Evolutionary conservation across 768 basidiomycete species (phyloP).

Genomic region (Lactarius indigo): DNA sequence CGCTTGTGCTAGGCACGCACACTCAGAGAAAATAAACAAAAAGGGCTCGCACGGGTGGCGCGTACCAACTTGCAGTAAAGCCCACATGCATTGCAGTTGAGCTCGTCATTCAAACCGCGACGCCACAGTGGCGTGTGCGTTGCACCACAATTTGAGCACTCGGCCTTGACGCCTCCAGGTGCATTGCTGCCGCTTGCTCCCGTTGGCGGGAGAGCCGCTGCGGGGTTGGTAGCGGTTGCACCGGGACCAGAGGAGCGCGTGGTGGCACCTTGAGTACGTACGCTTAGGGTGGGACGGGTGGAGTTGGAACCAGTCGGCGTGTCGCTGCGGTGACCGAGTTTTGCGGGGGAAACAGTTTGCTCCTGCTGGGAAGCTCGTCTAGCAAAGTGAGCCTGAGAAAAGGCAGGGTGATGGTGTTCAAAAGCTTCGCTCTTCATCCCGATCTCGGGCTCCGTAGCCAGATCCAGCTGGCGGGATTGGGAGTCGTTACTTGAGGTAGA

Average conservation of each 20-base stretch:
- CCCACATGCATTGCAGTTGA: constrained; percentile 88
- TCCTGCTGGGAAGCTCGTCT: constrained; percentile 39
- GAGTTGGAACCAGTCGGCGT: constrained; percentile 2
- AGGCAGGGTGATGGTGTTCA: constrained; percentile 31
- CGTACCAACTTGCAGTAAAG: constrained; percentile 81
- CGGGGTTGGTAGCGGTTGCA: constrained; percentile 40
- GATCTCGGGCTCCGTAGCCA: constrained; percentile 32
- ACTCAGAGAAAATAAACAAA: constrained; percentile 6
- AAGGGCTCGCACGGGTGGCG: constrained; percentile 23
- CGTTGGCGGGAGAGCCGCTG: constrained; percentile 25
- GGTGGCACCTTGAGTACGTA: constrained; percentile 19
- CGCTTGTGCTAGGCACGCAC: constrained; percentile 63
- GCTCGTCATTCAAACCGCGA: constrained; percentile 79
- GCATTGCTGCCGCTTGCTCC: constrained; percentile 37
- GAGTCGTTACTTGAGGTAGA: constrained; percentile 11
- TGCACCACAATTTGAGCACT: constrained; percentile 85
- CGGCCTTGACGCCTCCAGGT: constrained; percentile 66
- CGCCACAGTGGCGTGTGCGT: constrained; percentile 88
- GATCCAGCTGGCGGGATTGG: constrained; percentile 26
- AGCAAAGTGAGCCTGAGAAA: constrained; percentile 38
- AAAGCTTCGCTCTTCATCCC: constrained; percentile 26
- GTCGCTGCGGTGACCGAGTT: constrained; percentile 42
- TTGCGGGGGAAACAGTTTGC: constrained; percentile 56
- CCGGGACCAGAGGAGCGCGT: constrained; percentile 61
- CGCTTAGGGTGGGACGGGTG: constrained; percentile 17